Evolutionary conservation across 1,284 basidiomycete genomes (phyloP), one percentile per base, ranked within the genome.

Genomic region (Ceratobasidium sp.): DNA sequence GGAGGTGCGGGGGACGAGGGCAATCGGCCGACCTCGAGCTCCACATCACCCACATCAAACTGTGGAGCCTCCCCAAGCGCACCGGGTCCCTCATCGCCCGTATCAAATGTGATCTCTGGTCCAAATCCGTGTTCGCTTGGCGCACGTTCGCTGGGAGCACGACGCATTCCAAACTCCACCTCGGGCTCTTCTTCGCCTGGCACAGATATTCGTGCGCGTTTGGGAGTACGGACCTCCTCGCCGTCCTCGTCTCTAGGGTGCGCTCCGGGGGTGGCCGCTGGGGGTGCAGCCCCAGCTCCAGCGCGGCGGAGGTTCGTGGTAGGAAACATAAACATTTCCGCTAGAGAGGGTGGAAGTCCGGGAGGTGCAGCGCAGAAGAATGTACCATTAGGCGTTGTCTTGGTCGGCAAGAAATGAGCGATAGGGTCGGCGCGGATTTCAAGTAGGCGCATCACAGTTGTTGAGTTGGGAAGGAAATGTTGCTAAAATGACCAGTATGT

Each of bases 381-480:
- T 12, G 87, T 87, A 18, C 88, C 90, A 54, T 87, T 85, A 8
- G 88, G 83, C 5, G 88, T 90, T 46, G 86, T 83, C 78, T 86
- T 90, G 0, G 88, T 92, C 0, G 95, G 94, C 61, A 96, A 81
- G 82, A 96, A 96, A 79, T 95, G 89, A 2, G 89, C 83, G 1
- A 92, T 82, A 16, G 95, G 95, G 77, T 97, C 93, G 28, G 90
- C 87, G 44, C 92, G 88, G 76, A 96, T 94, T 77, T 92, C 89
- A 63, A 92, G 84, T 9, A 96, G 84, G 25, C 90, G 89, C 85
- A 94, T 89, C 66, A 94, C 87, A 64, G 91, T 85, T 1, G 91
- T 83, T 12, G 94, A 94, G 36, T 90, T 87, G 6, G 94, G 93
- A 59, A 97, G 87, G 79, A 90, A 95, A 63, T 88, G 87, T 74